phyloP scores from a whole-genome alignment of 257 asterid species.

The Ophiorrhiza pumila region DNA sequence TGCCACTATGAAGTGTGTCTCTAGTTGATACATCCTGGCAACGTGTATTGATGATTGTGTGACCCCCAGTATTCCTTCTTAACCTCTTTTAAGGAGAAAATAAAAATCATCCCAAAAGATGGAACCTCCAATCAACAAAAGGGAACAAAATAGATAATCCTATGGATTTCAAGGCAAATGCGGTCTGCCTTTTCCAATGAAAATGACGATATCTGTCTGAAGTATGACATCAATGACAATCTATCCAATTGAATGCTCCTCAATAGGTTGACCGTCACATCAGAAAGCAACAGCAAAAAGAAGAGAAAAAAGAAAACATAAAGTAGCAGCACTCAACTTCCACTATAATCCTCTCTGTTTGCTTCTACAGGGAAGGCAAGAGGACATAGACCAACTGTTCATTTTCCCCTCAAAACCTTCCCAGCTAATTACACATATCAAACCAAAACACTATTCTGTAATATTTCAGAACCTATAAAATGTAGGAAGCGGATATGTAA shows the following conservation, averaged over 20 bases:
- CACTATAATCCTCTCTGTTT: slow-evolving; percentile 33
- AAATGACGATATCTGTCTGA: slow-evolving; percentile 28
- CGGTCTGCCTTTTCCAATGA: slow-evolving; percentile 33
- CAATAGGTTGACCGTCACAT: slow-evolving; percentile 43
- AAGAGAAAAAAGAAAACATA: slow-evolving; percentile 30
- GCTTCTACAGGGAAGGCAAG: slow-evolving; percentile 18
- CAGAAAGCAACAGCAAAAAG: slow-evolving; percentile 39
- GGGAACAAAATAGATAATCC: neutral
- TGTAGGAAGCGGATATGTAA: neutral
- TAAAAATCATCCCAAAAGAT: neutral
- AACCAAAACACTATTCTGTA: neutral
- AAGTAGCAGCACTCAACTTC: slow-evolving; percentile 45
- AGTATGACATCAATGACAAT: slow-evolving; percentile 30
- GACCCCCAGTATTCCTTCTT: neutral
- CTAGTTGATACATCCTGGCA: neutral
- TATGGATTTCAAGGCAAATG: slow-evolving; percentile 17
- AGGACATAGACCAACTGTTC: slow-evolving; percentile 1
- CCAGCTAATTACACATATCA: neutral
- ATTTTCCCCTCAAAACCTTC: neutral
- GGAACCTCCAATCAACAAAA: neutral
- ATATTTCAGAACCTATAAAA: neutral
- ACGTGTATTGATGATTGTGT: neutral
- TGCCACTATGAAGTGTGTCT: neutral
- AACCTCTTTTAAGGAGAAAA: neutral
- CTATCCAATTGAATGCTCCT: slow-evolving; percentile 35